Conservation (phyloP, 306 rosid genomes). For the Cucumis sativus region Cucumber_9930_V3 NC_026657.2:27097501-27098000, state of each 20-base stretch:
- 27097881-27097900: conserved; percentile 28
- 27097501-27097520: conserved; percentile 18
- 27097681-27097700: conserved; percentile 18
- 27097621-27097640: conserved; percentile 28
- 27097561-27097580: conserved; percentile 25
- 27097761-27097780: conserved; percentile 31
- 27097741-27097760: conserved; percentile 34
- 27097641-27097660: conserved; percentile 32
- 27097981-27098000: conserved; percentile 27
- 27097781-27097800: conserved; percentile 34
- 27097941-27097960: conserved; percentile 34
- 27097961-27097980: conserved; percentile 35
- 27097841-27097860: conserved; percentile 29
- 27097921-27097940: conserved; percentile 35
- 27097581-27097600: conserved; percentile 22
- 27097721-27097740: conserved; percentile 22
- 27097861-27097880: conserved; percentile 28
- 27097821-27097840: conserved; percentile 39
- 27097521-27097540: conserved; percentile 36
- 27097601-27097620: conserved; percentile 25
- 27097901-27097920: conserved; percentile 31
- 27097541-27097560: conserved; percentile 35
- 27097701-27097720: conserved; percentile 21
- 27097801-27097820: conserved; percentile 38
- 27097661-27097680: conserved; percentile 25